A percentile compares a stretch with the other conserved stretches of the same genome.
Conservation (phyloP, 345 rosid species). For the Pistacia atlantica region DNA sequence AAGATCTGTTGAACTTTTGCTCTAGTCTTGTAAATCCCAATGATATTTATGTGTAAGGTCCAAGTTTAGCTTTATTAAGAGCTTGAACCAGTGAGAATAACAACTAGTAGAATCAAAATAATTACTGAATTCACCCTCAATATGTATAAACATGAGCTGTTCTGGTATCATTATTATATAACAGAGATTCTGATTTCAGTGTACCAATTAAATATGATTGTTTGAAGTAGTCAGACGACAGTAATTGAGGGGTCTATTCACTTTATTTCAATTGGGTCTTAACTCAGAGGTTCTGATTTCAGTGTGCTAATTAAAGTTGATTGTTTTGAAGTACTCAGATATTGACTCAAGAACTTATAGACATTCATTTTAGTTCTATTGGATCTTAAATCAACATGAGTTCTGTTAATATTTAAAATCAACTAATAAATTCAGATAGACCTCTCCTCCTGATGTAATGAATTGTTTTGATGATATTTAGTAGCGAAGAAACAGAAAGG, state of each 20-base stretch:
- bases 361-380: no score
- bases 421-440: neutral
- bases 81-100: neutral
- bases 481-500: neutral
- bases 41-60: no score
- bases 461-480: slow-evolving; percentile 1
- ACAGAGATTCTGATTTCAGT: neutral
- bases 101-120: neutral
- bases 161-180: neutral
- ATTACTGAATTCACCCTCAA: neutral
- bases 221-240: neutral
- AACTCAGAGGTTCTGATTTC: neutral
- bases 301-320: neutral
- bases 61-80: neutral
- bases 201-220: neutral
- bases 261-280: no score
- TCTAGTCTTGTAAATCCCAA: no score
- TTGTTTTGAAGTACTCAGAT: neutral
- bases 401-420: neutral
- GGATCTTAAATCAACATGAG: neutral
- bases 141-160: neutral
- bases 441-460: neutral
- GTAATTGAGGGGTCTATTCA: no score
- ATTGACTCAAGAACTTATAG: no score
- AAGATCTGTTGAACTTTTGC: no score